phyloP scores from a whole-genome alignment of 2,329 filamentous ascomycete genomes.

The Fusarium hainanense region DNA sequence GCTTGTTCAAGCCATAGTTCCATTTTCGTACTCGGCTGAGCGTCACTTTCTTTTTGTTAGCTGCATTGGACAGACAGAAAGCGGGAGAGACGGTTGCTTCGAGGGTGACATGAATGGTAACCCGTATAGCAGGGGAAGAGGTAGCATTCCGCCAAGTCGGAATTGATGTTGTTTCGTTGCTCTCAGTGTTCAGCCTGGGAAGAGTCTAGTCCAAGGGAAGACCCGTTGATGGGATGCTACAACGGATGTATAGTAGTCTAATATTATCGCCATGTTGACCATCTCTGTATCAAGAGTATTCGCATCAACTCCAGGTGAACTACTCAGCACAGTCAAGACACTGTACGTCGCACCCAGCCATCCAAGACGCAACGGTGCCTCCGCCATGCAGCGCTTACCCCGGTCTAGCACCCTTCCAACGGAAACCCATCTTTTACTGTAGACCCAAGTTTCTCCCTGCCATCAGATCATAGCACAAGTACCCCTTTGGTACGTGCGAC shows the following conservation, averaged over 20 bases:
- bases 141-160: conserved; percentile 3
- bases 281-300: not conserved
- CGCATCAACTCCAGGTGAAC: not conserved
- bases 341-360: conserved; percentile 30
- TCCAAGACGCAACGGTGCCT: conserved; percentile 28
- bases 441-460: not conserved
- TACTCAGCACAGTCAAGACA: conserved; percentile 28
- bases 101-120: conserved; percentile 11
- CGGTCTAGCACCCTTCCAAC: conserved; percentile 24
- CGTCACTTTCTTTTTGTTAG: not conserved
- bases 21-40: not conserved
- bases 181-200: not conserved
- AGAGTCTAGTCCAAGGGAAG: not conserved
- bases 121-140: not conserved
- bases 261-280: not conserved
- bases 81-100: not conserved
- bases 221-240: not conserved
- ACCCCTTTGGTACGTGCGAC: conserved; percentile 15
- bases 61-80: not conserved
- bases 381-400: conserved; percentile 43
- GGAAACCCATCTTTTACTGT: conserved; percentile 5
- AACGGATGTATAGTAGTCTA: too few relatives aligned
- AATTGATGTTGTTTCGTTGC: not conserved
- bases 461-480: not conserved
- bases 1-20: conserved; percentile 16